phyloP scores from a whole-genome alignment of 164 flowering plant species.

The Platanus orientalis region DNA sequence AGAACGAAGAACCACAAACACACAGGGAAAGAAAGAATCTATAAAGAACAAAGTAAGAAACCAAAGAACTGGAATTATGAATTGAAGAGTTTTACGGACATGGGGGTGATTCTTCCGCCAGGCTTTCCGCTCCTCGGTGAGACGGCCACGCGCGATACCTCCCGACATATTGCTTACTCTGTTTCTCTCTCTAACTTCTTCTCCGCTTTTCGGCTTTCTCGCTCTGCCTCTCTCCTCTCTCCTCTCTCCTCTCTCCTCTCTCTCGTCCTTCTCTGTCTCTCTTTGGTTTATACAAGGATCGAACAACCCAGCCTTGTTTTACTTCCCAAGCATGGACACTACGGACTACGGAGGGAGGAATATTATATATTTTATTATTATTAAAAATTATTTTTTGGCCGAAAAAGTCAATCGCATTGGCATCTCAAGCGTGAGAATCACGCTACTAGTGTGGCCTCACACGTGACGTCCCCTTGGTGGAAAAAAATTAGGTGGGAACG shows the following conservation, averaged over 20 bases:
- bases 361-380: too few relatives aligned
- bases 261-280: not conserved
- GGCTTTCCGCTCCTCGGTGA: constrained; percentile 73
- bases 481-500: too few relatives aligned
- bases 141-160: constrained; percentile 82
- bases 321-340: too few relatives aligned
- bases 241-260: not conserved
- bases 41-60: not conserved
- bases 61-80: not conserved
- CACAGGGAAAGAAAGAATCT: not conserved
- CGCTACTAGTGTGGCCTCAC: not conserved
- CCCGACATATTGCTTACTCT: constrained; percentile 44
- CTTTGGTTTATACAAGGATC: not conserved
- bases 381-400: not conserved
- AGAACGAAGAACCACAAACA: not conserved
- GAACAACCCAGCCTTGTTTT: too few relatives aligned
- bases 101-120: constrained; percentile 91
- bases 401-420: not conserved
- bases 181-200: not conserved
- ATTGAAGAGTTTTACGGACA: constrained; percentile 27
- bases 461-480: too few relatives aligned
- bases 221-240: not conserved
- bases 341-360: too few relatives aligned
- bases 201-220: not conserved
- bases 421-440: not conserved